Conservation (phyloP, 139 green algal species). For the Choricystis sp. region DNA sequence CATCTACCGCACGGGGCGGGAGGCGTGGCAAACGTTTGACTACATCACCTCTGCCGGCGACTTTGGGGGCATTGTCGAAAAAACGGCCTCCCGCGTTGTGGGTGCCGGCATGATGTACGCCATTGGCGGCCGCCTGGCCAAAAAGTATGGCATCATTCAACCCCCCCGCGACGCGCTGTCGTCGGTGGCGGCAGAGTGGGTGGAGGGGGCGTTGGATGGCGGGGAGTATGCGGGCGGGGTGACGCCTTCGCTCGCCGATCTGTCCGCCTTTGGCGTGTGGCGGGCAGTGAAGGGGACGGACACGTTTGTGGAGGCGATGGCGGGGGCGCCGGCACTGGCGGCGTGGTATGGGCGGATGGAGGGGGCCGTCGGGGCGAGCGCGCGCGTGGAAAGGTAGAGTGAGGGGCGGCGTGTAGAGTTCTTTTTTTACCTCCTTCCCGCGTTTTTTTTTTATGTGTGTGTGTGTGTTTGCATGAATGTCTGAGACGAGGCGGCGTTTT, state of each 20-base stretch:
- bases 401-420: too few species aligned
- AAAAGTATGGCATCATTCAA: slow-evolving; percentile 80
- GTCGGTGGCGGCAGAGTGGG: slow-evolving; percentile 30
- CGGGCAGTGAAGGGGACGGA: slow-evolving; percentile 53
- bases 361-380: slow-evolving; percentile 19
- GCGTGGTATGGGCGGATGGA: slow-evolving; percentile 63
- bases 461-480: too few species aligned
- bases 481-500: too few species aligned
- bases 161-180: slow-evolving; percentile 64
- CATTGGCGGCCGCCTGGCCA: slow-evolving; percentile 28
- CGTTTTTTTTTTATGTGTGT: too few species aligned
- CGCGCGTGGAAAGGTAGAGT: too few species aligned
- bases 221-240: slow-evolving; percentile 30
- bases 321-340: slow-evolving; percentile 32
- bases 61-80: slow-evolving; percentile 28
- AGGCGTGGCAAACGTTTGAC: slow-evolving; percentile 66
- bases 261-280: slow-evolving; percentile 83
- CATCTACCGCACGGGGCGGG: slow-evolving; percentile 81
- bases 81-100: slow-evolving; percentile 31
- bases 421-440: too few species aligned
- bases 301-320: slow-evolving; percentile 74
- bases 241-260: slow-evolving; percentile 68
- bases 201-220: slow-evolving; percentile 13
- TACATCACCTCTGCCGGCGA: slow-evolving; percentile 76
- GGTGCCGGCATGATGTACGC: slow-evolving; percentile 70